phyloP scores from a whole-genome alignment of 2,329 filamentous ascomycete genomes.

The Alternaria sp. region DNA sequence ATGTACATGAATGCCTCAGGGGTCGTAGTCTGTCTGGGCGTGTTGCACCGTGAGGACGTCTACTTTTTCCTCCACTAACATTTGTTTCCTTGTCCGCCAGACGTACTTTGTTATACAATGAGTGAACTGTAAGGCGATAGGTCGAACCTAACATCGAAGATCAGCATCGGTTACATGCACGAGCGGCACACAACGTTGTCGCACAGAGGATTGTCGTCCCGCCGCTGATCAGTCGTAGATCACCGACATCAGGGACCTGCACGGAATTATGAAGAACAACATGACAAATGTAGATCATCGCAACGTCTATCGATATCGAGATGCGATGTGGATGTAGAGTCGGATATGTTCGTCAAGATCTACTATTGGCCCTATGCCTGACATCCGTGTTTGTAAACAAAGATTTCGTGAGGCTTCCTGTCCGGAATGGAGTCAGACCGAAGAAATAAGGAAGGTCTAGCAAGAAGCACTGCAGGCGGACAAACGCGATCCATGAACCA shows the following conservation, averaged over 20 bases:
- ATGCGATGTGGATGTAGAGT: not conserved
- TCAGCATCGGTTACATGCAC: not conserved
- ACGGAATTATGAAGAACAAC: not conserved
- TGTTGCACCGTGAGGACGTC: not conserved
- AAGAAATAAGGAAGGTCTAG: not conserved
- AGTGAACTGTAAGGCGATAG: not conserved
- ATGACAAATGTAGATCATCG: not conserved
- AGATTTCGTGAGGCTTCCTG: not conserved
- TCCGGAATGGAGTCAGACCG: not conserved
- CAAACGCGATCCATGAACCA: not conserved
- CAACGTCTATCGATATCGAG: not conserved
- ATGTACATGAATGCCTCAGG: not conserved
- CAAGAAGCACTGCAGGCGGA: not conserved
- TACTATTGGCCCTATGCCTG: not conserved
- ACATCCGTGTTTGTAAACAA: not conserved
- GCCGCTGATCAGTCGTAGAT: slow-evolving; percentile 4
- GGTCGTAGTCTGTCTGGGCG: not conserved
- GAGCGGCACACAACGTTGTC: not conserved
- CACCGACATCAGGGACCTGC: not conserved
- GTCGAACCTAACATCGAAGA: not conserved
- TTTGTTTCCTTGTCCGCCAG: not conserved
- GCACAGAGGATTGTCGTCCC: not conserved
- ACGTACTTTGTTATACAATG: not conserved
- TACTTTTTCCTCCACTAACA: not conserved
- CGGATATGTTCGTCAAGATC: not conserved